Base-by-base conservation (phyloP, 257 asterid species). In the Echium plantagineum region DNA sequence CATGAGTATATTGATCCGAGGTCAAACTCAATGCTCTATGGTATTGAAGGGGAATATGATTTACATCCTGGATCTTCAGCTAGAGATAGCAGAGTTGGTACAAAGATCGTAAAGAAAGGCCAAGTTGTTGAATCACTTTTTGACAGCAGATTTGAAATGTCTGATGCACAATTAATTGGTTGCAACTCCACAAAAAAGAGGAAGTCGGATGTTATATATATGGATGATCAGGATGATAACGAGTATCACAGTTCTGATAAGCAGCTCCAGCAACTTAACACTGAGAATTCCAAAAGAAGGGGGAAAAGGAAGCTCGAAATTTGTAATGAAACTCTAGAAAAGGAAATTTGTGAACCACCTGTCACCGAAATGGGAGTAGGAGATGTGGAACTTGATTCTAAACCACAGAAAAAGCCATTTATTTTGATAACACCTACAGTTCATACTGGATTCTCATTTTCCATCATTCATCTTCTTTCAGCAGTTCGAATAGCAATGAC, bases 381-480 rank as follows among this genome's bases (percentile, higher is more conserved):
- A 70, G 95, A 75, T 28, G 72, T 71, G 52, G 90, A 87, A 74
- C 67, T 74, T 42, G 94, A 87, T 68, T 59, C 64, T 48, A 87
- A 83, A 71, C 88, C 82, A 1, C 91, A 75, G 71, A 93, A 85
- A 61, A 89, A 89, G 80, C 77, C 90, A 30, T 80, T 83, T 72
- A 84, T 78, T 69, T 70, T 82, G 66, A 93, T 93, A 52, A 84
- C 88, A 48, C 99, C 99, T 46, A 84, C 95, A 5, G 90, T 89
- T 64, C 97, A 81, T 60, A 85, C 83, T 28, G 94, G 85, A 72
- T 89, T 93, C 72, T 89, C 99, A 53, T 86, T 93, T 81, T 89
- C 97, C 69, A 71, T 89, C 57, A 80, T 93, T 65, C 99, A 93
- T 85, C 99, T 89, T 73, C 99, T 93, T 60, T 77, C 99, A 59